Base-by-base conservation (phyloP, 805 yeast genomes). In the Candida coquimbonensis region DNA sequence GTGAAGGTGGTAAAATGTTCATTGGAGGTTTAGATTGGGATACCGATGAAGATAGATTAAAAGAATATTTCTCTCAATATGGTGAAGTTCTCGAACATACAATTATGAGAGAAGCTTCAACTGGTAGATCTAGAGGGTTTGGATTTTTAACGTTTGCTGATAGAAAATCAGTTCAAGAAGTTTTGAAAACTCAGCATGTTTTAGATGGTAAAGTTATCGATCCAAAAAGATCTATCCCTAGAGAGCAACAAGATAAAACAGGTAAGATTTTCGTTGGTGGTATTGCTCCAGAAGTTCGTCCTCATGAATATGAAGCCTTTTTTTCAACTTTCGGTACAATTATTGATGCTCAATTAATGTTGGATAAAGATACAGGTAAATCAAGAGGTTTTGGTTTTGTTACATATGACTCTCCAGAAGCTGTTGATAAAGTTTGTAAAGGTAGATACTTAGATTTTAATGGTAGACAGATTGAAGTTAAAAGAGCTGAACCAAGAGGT, bases 1-100 rank as follows among this genome's bases (percentile, higher is more conserved):
- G 81, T 53, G 96, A 87, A 57, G 81, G 81, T 52, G 95, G 95
- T 45, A 89, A 89, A 62, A 86, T 89, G 95, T 89, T 89, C 60
- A 79, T 88, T 64, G 99, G 99, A 52, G 99, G 99, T 42, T 78
- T 91, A 57, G 93, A 91, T 60, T 91, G 98, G 98, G 97, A 91
- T 61, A 91, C 99, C 14, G 82, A 90, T 13, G 98, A 91, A 60
- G 95, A 89, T 51, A 79, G 84, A 32, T 69, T 91, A 66, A 80
- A 75, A 54, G 82, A 80, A 45, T 91, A 91, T 63, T 91, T 91
- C 63, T 70, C 83, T 40, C 83, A 90, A 64, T 91, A 78, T 62
- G 99, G 99, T 55, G 91, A 84, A 52, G 90, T 91, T 45, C 63
- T 79, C 37, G 97, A 90, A 53, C 78, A 86, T 58, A 87, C 91